These are phyloP conservation scores for Colletotrichum coccodes DNA, from an alignment of 2,329 filamentous ascomycete species.

Conservation along the genomic window DNA sequence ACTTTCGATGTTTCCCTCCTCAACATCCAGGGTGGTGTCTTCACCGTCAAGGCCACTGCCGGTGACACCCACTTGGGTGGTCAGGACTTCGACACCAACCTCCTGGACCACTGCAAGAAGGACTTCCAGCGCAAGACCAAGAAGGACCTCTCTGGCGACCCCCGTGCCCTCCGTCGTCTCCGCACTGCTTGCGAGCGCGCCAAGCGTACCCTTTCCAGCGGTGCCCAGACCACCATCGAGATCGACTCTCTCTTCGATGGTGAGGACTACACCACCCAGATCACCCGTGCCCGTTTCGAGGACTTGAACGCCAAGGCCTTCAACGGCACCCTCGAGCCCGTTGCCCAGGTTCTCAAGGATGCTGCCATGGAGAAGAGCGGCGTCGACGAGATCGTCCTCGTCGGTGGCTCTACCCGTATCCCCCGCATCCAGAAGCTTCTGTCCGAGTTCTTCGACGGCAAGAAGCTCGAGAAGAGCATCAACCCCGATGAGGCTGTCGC, in stretches of 20 bases:
- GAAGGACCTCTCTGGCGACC: conserved; percentile 82
- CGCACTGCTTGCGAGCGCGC: conserved; percentile 99
- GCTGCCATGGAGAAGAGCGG: conserved; percentile 86
- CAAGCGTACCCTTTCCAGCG: conserved; percentile 98
- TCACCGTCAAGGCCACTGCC: conserved; percentile 98
- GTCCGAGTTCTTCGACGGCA: conserved; percentile 98
- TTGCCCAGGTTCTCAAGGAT: conserved; percentile 97
- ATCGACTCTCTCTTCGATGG: conserved; percentile 99
- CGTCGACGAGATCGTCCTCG: conserved; percentile 98
- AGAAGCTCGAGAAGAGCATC: conserved; percentile 99
- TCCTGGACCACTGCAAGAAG: conserved; percentile 96
- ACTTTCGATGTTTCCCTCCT: conserved; percentile 99
- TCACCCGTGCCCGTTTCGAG: conserved; percentile 99
- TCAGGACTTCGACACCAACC: conserved; percentile 95
- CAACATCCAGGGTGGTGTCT: conserved; percentile 99
- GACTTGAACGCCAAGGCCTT: conserved; percentile 97
- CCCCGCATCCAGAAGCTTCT: conserved; percentile 99
- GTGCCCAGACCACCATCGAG: conserved; percentile 96
- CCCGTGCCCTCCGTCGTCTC: conserved; percentile 94
- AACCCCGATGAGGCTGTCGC: conserved; percentile 99
- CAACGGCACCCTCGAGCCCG: conserved; percentile 91
- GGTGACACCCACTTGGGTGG: conserved; percentile 98
- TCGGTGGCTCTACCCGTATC: conserved; percentile 99
- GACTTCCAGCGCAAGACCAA: conserved; percentile 89
- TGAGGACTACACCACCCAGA: conserved; percentile 96